Conservation (phyloP, 2,329 filamentous ascomycete genomes). For the Xylaria sp. region DNA sequence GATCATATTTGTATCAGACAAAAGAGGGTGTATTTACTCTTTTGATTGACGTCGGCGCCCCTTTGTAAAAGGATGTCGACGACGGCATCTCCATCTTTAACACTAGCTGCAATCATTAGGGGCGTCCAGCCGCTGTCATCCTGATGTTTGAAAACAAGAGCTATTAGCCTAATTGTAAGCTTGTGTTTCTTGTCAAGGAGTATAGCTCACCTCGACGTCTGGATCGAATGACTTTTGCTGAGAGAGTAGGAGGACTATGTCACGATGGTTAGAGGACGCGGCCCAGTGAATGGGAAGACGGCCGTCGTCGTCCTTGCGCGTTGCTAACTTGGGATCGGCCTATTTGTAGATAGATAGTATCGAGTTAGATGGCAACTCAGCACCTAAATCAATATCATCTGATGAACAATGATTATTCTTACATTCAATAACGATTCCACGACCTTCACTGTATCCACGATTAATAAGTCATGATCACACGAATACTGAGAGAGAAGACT, state of each 20-base stretch:
- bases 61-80: constrained; percentile 63
- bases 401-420: constrained; percentile 25
- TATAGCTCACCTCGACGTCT: constrained; percentile 61
- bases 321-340: constrained; percentile 74
- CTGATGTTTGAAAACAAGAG: constrained; percentile 32
- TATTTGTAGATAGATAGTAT: constrained; percentile 35
- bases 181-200: background rate
- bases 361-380: background rate
- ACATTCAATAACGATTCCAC: constrained; percentile 73
- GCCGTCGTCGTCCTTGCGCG: constrained; percentile 72
- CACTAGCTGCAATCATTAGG: constrained; percentile 74
- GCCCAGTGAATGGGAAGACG: constrained; percentile 94
- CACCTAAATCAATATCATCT: background rate
- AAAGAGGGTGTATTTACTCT: constrained; percentile 41
- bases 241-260: constrained; percentile 68
- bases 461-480: background rate
- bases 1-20: background rate
- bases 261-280: constrained; percentile 70
- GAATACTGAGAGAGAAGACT: constrained; percentile 22
- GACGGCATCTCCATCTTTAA: constrained; percentile 65
- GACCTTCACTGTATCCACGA: constrained; percentile 48
- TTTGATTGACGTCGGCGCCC: constrained; percentile 67
- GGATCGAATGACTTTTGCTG: constrained; percentile 71
- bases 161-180: constrained; percentile 1
- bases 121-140: constrained; percentile 79